A percentile compares a stretch with the other conserved stretches of the same genome.
Evolutionary conservation across 2,329 filamentous ascomycete species (phyloP).

Genomic region (Aspergillus sp.): DNA sequence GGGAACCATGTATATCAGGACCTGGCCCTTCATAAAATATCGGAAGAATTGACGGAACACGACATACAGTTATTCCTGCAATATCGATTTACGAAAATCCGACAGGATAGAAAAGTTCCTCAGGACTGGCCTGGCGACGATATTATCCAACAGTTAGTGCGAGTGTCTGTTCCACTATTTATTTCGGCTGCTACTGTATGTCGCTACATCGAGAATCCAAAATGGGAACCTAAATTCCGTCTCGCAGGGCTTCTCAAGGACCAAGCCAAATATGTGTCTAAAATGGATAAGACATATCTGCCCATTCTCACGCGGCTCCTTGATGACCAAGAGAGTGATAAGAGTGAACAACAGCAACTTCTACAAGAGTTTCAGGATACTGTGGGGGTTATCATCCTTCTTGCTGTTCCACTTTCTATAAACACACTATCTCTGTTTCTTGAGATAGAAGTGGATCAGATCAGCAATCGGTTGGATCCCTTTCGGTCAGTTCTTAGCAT

Average conservation of each 20-base stretch:
- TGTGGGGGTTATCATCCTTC: slow-evolving; percentile 23
- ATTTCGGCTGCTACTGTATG: too few relatives aligned
- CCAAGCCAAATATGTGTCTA: slow-evolving; percentile 13
- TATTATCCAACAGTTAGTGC: too few relatives aligned
- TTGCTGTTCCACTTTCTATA: slow-evolving; percentile 21
- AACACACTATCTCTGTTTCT: slow-evolving; percentile 14
- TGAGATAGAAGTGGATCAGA: slow-evolving; percentile 6
- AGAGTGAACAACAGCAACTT: slow-evolving; percentile 7
- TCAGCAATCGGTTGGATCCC: slow-evolving; percentile 9
- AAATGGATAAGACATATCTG: slow-evolving; percentile 29
- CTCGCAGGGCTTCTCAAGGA: slow-evolving; percentile 16
- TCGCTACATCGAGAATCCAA: too few relatives aligned
- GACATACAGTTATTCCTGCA: slow-evolving; percentile 25
- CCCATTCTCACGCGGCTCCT: slow-evolving; percentile 22
- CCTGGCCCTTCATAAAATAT: slow-evolving; percentile 9
- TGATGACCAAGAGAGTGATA: slow-evolving; percentile 10
- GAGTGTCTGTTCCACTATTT: too few relatives aligned
- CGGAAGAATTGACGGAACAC: slow-evolving; percentile 14
- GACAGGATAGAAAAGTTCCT: slow-evolving; percentile 8
- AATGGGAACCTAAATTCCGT: slow-evolving; percentile 12
- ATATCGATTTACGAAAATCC: slow-evolving; percentile 17
- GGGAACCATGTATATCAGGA: slow-evolving; percentile 17
- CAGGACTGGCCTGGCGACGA: slow-evolving; percentile 14
- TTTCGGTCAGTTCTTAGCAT: slow-evolving; percentile 22
- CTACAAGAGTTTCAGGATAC: slow-evolving; percentile 17